A percentile compares a stretch with the other conserved stretches of the same genome.
Conservation (phyloP, 441 rosid species). For the Syzygium syzygioides region DNA sequence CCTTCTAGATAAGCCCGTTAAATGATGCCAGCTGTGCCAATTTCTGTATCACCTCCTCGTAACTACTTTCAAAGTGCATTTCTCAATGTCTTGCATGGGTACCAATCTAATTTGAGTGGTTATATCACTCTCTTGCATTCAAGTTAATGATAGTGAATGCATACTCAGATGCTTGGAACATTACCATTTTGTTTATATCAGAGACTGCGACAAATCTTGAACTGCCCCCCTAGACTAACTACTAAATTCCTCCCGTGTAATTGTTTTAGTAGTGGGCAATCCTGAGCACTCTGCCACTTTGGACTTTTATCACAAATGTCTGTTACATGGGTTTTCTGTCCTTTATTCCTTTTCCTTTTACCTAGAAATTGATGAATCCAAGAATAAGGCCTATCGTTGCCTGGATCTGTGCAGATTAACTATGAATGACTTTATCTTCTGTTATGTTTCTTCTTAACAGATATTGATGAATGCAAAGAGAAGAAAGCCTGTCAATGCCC, state of each 20-base stretch:
- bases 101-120: neutral
- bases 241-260: neutral
- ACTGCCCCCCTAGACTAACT: neutral
- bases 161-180: neutral
- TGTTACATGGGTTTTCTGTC: neutral
- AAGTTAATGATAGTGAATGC: neutral
- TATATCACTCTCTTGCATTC: neutral
- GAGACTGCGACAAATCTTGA: neutral
- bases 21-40: neutral
- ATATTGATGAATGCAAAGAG: slow-evolving; percentile 89
- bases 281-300: neutral
- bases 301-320: neutral
- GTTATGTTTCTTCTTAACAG: slow-evolving; percentile 23
- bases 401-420: neutral
- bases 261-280: neutral
- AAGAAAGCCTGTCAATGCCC: slow-evolving; percentile 88
- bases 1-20: neutral
- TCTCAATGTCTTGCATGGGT: neutral
- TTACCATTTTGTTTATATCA: neutral
- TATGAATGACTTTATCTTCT: neutral
- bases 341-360: neutral
- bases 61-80: neutral
- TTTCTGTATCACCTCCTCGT: neutral
- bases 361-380: neutral
- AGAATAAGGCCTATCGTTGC: neutral